A percentile compares a stretch with the other conserved stretches of the same genome.
These are phyloP conservation scores for Saccharomycopsis babjevae DNA, from an alignment of 805 yeast genomes.

Conservation along the genomic window DNA sequence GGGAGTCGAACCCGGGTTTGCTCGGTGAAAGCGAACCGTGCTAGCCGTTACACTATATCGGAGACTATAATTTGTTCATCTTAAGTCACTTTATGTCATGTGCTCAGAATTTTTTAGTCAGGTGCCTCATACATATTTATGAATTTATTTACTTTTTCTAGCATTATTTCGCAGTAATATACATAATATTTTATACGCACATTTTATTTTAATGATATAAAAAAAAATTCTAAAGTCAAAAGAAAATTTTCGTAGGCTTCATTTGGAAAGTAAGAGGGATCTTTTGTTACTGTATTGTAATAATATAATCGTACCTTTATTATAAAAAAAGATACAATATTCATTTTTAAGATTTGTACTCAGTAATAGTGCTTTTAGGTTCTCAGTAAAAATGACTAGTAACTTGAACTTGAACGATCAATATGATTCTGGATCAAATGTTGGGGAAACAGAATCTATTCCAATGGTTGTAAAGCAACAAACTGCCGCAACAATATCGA, in stretches of 20 bases:
- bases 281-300: neutral
- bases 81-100: too few species aligned
- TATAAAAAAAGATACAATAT: too few species aligned
- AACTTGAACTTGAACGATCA: neutral
- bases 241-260: neutral
- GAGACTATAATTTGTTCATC: too few species aligned
- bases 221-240: neutral
- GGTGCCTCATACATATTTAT: neutral
- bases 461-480: neutral
- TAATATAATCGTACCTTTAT: neutral
- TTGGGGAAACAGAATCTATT: neutral
- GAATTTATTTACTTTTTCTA: neutral
- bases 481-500: neutral
- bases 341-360: too few species aligned
- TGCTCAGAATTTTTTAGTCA: too few species aligned
- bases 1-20: slow-evolving; percentile 84
- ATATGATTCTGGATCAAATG: neutral
- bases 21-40: slow-evolving; percentile 82
- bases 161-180: neutral
- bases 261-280: neutral
- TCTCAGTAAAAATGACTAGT: neutral
- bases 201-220: too few species aligned
- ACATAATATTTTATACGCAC: neutral
- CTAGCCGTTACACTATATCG: slow-evolving; percentile 78
- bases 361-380: neutral